A percentile compares a stretch with the other conserved stretches of the same genome.
phyloP scores from a whole-genome alignment of 345 rosid genomes.

The Carallia brachiata region DNA sequence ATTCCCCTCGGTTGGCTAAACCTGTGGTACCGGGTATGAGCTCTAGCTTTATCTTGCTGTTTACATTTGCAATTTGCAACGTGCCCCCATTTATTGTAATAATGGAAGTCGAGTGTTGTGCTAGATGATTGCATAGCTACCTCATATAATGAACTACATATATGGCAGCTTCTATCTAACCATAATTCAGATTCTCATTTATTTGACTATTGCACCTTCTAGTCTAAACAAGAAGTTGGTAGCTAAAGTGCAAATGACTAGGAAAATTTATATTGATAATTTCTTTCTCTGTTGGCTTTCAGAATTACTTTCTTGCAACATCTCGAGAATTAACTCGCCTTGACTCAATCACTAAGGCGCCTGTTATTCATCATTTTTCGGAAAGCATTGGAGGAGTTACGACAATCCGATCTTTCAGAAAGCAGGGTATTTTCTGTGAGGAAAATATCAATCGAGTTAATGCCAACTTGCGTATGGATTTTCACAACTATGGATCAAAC shows the following conservation, averaged over 20 bases:
- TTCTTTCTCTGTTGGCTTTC: constrained; percentile 10
- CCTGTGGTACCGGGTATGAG: constrained; percentile 82
- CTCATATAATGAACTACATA: no score
- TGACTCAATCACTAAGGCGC: constrained; percentile 94
- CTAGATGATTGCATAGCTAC: no score
- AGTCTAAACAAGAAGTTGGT: neutral
- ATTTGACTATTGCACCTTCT: neutral
- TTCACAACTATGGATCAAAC: constrained; percentile 86
- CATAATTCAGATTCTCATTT: neutral
- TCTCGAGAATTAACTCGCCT: constrained; percentile 88
- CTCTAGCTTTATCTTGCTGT: neutral
- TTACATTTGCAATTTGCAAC: neutral
- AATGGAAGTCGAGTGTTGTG: no score
- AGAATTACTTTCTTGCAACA: constrained; percentile 82
- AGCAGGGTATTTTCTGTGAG: constrained; percentile 49
- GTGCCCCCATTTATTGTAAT: no score
- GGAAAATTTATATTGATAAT: neutral
- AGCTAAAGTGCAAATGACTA: no score
- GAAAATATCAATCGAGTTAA: constrained; percentile 76
- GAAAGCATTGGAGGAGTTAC: constrained; percentile 88
- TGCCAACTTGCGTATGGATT: constrained; percentile 75
- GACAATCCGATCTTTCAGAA: constrained; percentile 76
- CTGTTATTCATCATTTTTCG: constrained; percentile 92
- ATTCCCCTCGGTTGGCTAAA: constrained; percentile 90
- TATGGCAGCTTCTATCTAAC: neutral